These are phyloP conservation scores for Brassica nigra DNA, from an alignment of 345 rosid genomes.

Conservation along the genomic window DNA sequence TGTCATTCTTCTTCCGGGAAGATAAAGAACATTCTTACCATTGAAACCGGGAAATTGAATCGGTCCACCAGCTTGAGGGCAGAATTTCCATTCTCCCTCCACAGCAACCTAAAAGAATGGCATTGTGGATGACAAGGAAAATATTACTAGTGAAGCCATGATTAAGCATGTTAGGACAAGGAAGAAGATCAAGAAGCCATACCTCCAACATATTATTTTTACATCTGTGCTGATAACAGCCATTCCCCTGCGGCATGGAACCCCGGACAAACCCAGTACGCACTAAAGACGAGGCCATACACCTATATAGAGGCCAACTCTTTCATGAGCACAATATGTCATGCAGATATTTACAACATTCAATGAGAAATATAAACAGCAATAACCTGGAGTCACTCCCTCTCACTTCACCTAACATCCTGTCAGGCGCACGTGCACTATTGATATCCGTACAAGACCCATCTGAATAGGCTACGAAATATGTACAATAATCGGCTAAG, in stretches of 20 bases:
- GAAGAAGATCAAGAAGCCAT: constrained; percentile 27
- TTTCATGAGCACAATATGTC: constrained; percentile 28
- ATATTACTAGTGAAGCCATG: constrained; percentile 20
- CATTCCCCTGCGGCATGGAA: constrained; percentile 90
- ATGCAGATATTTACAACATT: background rate
- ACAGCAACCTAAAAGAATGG: constrained; percentile 75
- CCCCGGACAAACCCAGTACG: constrained; percentile 97
- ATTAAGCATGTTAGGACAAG: constrained; percentile 3
- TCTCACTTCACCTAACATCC: constrained; percentile 98
- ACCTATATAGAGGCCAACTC: constrained; percentile 52
- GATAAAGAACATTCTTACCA: constrained; percentile 48
- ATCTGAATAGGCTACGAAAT: constrained; percentile 98
- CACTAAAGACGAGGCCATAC: constrained; percentile 97
- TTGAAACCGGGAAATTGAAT: constrained; percentile 89
- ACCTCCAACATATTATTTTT: constrained; percentile 81
- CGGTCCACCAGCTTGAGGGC: constrained; percentile 89
- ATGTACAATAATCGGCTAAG: constrained; percentile 95
- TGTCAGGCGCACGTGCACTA: constrained; percentile 95
- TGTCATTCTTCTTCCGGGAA: background rate
- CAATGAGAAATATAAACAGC: constrained; percentile 15
- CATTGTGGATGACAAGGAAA: constrained; percentile 5
- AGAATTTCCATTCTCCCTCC: constrained; percentile 90
- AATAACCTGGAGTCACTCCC: constrained; percentile 87
- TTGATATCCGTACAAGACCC: constrained; percentile 98
- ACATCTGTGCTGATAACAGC: constrained; percentile 97